Evolutionary conservation across 2,329 filamentous ascomycete species (phyloP).

Genomic region (Ascochyta rabiei): DNA sequence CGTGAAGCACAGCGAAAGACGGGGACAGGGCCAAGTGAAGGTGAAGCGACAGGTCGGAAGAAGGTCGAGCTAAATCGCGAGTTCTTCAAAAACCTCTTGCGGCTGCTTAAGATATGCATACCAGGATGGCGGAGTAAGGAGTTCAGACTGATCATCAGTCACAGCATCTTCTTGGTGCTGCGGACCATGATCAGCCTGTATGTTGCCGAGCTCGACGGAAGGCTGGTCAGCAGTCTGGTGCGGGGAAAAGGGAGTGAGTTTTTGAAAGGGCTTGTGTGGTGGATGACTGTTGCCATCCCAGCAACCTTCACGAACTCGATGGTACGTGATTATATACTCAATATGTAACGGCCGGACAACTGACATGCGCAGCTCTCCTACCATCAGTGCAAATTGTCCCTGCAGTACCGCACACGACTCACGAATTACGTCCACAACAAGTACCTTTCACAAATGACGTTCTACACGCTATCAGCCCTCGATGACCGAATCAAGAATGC

Average conservation of each 20-base stretch:
- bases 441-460: slow-evolving; percentile 96
- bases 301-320: slow-evolving; percentile 99
- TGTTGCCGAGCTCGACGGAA: slow-evolving; percentile 94
- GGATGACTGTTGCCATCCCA: slow-evolving; percentile 96
- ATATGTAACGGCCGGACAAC: neutral
- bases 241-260: slow-evolving; percentile 92
- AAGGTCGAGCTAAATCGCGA: slow-evolving; percentile 93
- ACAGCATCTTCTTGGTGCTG: slow-evolving; percentile 90
- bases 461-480: slow-evolving; percentile 92
- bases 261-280: slow-evolving; percentile 86
- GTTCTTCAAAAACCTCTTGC: slow-evolving; percentile 77
- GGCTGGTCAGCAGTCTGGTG: slow-evolving; percentile 88
- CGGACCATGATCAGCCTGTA: slow-evolving; percentile 92
- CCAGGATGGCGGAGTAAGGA: slow-evolving; percentile 91
- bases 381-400: slow-evolving; percentile 91
- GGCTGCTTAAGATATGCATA: slow-evolving; percentile 83
- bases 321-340: slow-evolving; percentile 60
- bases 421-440: slow-evolving; percentile 96
- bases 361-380: slow-evolving; percentile 74
- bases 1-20: slow-evolving; percentile 63
- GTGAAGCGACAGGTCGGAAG: slow-evolving; percentile 60
- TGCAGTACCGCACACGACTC: slow-evolving; percentile 89
- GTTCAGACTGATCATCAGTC: slow-evolving; percentile 81
- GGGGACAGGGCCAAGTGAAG: slow-evolving; percentile 41
- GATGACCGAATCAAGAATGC: slow-evolving; percentile 99